Conservation (phyloP, 805 yeast species). For the Ogataea ganodermae region DNA sequence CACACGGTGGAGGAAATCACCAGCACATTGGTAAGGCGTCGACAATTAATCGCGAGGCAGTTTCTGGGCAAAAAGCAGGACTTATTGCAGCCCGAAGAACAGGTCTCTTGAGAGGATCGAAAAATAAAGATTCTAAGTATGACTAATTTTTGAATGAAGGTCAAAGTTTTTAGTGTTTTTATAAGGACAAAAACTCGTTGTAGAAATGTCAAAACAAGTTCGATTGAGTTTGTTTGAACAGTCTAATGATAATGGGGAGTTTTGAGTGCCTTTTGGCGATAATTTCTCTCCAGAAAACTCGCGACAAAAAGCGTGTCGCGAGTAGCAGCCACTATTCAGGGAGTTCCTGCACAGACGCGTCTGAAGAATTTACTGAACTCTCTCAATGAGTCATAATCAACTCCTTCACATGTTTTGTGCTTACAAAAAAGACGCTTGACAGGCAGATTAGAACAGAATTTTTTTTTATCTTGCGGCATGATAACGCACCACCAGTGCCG, state of each 20-base stretch:
- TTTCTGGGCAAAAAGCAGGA: conserved; percentile 99
- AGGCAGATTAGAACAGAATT: too few relatives aligned
- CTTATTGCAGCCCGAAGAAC: conserved; percentile 99
- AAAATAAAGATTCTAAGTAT: conserved; percentile 43
- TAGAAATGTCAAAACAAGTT: too few relatives aligned
- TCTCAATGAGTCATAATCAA: background rate
- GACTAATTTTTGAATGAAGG: background rate
- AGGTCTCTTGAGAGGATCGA: conserved; percentile 99
- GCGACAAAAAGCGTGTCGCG: conserved; percentile 1
- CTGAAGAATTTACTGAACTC: too few relatives aligned
- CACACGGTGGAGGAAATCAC: conserved; percentile 99
- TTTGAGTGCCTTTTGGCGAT: too few relatives aligned
- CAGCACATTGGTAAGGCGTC: conserved; percentile 99
- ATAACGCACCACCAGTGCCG: background rate
- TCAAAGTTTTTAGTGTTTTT: too few relatives aligned
- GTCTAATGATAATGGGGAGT: too few relatives aligned
- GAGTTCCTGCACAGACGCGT: too few relatives aligned
- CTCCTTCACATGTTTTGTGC: too few relatives aligned
- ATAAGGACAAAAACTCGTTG: too few relatives aligned
- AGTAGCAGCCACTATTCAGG: background rate
- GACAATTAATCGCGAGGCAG: conserved; percentile 98
- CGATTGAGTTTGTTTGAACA: too few relatives aligned
- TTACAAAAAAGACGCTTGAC: too few relatives aligned
- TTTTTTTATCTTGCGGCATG: background rate
- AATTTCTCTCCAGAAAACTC: too few relatives aligned